Evolutionary conservation across 768 basidiomycete genomes (phyloP), one percentile per base, ranked within the genome.

Genomic region (Leucosporidium creatinivorum): DNA sequence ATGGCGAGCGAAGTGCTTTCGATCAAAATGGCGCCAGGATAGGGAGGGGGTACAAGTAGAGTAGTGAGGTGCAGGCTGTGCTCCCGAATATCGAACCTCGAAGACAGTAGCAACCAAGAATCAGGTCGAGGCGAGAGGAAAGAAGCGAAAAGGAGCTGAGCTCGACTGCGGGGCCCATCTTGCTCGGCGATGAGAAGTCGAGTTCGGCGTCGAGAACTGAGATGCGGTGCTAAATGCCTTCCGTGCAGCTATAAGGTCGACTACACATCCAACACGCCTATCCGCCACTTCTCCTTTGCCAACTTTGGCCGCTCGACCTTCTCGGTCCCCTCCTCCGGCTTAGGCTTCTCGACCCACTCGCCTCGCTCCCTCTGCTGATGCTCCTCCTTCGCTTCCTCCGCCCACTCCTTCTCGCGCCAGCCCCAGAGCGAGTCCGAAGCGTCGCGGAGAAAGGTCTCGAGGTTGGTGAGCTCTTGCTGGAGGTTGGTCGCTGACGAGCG

Each of bases 401-500:
- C 49, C 72, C 72, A 73, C n/a, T 62, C 49, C 21, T 28, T 4
- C 55, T 73, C 72, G 15, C 58, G 62, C 6, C 62, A 62, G 15
- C 1, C 19, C 72, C 72, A 73, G 36, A 69, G 56, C 1, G 21
- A 12, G 3, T 39, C 39, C 48, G 65, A 7, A 12, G 57, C 4
- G 4, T 33, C 23, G 3, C 17, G 0, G 51, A 73, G 63, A 50
- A 50, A 62, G 2, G 28, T 3, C 68, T 86, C 83, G 67, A 93
- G 87, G 0, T 78, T 77, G 4, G 73, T 68, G 1, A 91, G 78
- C 54, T 85, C 84, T 7, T 78, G 73, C 76, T 94, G 91, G 65
- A 96, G 78, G 2, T 78, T 79, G 48, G 76, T 70, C 0, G 87
- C 92, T 68, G 89, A 87, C n/a, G 79, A 77, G 2, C 84, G 82